Evolutionary conservation across 208 protist species (phyloP).

Genomic region (Trypanosoma cruzi): DNA sequence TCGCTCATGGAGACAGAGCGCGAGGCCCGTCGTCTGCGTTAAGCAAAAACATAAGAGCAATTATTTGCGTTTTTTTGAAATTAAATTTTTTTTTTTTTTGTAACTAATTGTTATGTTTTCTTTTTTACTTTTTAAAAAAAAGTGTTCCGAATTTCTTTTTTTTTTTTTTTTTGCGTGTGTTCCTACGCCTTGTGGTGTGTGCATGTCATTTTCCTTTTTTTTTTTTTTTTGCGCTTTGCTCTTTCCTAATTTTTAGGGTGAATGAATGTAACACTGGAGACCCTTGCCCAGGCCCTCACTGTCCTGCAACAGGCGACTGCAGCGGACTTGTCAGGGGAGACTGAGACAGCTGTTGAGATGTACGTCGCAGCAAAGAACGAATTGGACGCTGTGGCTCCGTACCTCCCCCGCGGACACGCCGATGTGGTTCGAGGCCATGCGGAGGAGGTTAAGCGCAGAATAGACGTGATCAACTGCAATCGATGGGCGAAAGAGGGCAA

Average conservation of each 20-base stretch:
- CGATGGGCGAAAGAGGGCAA: conserved; percentile 41
- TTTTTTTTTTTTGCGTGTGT: neutral
- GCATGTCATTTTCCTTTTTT: neutral
- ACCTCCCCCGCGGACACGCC: conserved; percentile 50
- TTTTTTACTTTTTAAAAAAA: conserved; percentile 23
- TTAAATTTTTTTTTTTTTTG: conserved; percentile 16
- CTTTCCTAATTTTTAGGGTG: conserved; percentile 14
- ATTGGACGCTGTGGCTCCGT: conserved; percentile 48
- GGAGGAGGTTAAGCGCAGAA: conserved; percentile 60
- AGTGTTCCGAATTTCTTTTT: conserved; percentile 5
- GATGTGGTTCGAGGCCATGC: conserved; percentile 54
- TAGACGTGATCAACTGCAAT: conserved; percentile 57
- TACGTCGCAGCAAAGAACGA: conserved; percentile 57
- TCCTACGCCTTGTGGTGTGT: conserved; percentile 7
- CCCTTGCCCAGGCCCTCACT: conserved; percentile 63
- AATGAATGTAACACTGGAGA: conserved; percentile 41
- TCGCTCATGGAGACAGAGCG: conserved; percentile 99
- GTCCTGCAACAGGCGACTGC: conserved; percentile 77
- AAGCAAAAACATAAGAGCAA: conserved; percentile 75
- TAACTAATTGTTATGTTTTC: conserved; percentile 22
- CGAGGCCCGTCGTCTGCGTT: conserved; percentile 99
- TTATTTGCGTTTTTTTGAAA: conserved; percentile 1
- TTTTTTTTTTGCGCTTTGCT: conserved; percentile 23
- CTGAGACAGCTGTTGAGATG: conserved; percentile 63
- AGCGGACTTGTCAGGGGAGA: conserved; percentile 56